Percentiles rank a stretch among this genome's conserved stretches.
Evolutionary conservation across 768 basidiomycete genomes (phyloP).

Genomic region (Sporobolomyces pararoseus): DNA sequence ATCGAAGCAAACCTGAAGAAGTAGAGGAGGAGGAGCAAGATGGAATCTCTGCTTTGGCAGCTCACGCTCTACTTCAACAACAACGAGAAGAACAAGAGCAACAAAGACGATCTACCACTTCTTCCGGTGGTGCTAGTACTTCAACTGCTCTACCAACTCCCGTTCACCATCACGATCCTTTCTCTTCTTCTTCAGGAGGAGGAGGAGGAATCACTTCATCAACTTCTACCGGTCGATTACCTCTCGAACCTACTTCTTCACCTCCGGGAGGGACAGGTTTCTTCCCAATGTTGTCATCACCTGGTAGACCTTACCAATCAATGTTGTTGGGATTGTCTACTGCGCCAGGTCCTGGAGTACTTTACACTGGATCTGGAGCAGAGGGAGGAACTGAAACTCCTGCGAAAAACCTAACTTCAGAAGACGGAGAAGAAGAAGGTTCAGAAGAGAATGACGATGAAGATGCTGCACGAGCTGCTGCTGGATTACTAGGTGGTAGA

Average conservation of each 20-base stretch:
- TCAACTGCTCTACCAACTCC: not conserved
- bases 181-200: slow-evolving; percentile 10
- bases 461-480: not conserved
- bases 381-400: no score
- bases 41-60: slow-evolving; percentile 1
- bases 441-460: not conserved
- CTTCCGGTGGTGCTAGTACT: not conserved
- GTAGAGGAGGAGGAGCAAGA: not conserved
- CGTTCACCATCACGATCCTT: slow-evolving; percentile 27
- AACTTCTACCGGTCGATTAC: not conserved
- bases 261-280: slow-evolving; percentile 10
- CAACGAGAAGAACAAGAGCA: slow-evolving; percentile 2
- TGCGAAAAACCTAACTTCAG: not conserved
- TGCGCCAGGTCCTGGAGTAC: slow-evolving; percentile 36
- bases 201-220: no score
- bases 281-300: slow-evolving; percentile 32
- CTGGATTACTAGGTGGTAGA: not conserved
- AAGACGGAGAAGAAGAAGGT: not conserved
- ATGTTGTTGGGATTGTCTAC: slow-evolving; percentile 34
- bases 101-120: not conserved
- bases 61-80: not conserved
- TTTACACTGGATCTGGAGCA: slow-evolving; percentile 2
- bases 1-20: not conserved
- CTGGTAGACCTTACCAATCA: slow-evolving; percentile 36
- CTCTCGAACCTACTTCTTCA: slow-evolving; percentile 9